Percentiles rank a stretch among this genome's conserved stretches.
Conservation (phyloP, 2,329 filamentous ascomycete genomes). For the Fusarium domesticum region DNA sequence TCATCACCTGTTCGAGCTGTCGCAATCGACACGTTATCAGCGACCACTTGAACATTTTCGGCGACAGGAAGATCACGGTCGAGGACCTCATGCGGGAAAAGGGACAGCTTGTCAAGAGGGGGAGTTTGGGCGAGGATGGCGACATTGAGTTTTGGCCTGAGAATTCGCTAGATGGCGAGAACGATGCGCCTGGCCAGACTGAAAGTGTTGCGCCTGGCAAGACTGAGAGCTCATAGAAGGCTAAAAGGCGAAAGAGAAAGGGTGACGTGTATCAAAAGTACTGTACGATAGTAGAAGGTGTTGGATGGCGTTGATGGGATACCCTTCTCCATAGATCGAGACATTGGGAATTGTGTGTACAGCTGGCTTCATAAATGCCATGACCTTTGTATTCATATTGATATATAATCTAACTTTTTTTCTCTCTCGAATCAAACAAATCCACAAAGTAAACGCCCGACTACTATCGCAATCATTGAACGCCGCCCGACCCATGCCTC, state of each 20-base stretch:
- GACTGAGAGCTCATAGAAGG: slow-evolving; percentile 5
- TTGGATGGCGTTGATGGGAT: slow-evolving; percentile 24
- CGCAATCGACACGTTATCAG: slow-evolving; percentile 86
- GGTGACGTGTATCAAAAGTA: background rate
- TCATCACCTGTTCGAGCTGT: slow-evolving; percentile 86
- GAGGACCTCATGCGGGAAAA: slow-evolving; percentile 76
- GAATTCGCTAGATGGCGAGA: slow-evolving; percentile 39
- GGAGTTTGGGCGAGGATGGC: slow-evolving; percentile 70
- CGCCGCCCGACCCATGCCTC: slow-evolving; percentile 27
- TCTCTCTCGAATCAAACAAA: background rate
- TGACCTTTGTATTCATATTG: slow-evolving; percentile 8
- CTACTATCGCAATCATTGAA: slow-evolving; percentile 20
- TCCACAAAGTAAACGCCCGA: background rate
- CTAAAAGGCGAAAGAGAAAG: slow-evolving; percentile 1
- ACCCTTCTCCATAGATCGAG: slow-evolving; percentile 17
- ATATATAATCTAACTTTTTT: slow-evolving; percentile 13
- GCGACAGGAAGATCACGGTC: slow-evolving; percentile 64
- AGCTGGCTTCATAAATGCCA: background rate
- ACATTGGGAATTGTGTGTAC: background rate
- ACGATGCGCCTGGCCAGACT: slow-evolving; percentile 12
- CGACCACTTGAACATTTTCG: slow-evolving; percentile 81
- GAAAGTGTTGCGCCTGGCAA: slow-evolving; percentile 14
- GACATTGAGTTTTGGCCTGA: slow-evolving; percentile 93
- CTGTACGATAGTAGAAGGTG: slow-evolving; percentile 21
- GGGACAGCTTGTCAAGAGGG: slow-evolving; percentile 70